Evolutionary conservation across 2,329 filamentous ascomycete genomes (phyloP).

Genomic region (Apiospora rasikravindrae): DNA sequence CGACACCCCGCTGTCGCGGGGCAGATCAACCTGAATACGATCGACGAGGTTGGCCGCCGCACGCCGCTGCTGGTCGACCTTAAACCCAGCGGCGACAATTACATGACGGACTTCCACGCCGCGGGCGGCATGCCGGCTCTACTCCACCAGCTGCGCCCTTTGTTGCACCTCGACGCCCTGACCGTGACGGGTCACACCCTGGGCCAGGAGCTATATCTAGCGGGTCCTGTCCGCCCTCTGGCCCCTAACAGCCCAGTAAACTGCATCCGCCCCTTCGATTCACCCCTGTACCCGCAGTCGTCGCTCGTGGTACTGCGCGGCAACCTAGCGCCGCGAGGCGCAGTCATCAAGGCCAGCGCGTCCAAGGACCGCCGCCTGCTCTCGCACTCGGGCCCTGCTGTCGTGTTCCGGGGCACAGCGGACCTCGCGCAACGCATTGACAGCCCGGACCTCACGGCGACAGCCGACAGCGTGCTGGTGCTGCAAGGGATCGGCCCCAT

Average conservation of each 20-base stretch:
- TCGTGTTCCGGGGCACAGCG: constrained; percentile 76
- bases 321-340: constrained; percentile 82
- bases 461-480: constrained; percentile 68
- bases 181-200: constrained; percentile 88
- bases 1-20: constrained; percentile 70
- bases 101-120: constrained; percentile 90
- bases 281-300: constrained; percentile 73
- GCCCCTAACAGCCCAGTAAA: constrained; percentile 38
- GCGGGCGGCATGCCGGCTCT: constrained; percentile 85
- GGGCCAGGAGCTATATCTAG: constrained; percentile 72
- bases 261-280: constrained; percentile 69
- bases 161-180: constrained; percentile 77
- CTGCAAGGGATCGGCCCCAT: constrained; percentile 90
- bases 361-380: constrained; percentile 71
- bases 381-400: constrained; percentile 51
- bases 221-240: constrained; percentile 64
- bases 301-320: constrained; percentile 83
- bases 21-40: constrained; percentile 72
- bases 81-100: constrained; percentile 84
- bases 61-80: constrained; percentile 85
- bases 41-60: constrained; percentile 77
- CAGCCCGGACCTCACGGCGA: constrained; percentile 65
- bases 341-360: constrained; percentile 90
- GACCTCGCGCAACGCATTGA: constrained; percentile 71
- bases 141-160: constrained; percentile 75